Evolutionary conservation across 164 flowering plant genomes (phyloP).

Genomic region (Echeveria elegans): DNA sequence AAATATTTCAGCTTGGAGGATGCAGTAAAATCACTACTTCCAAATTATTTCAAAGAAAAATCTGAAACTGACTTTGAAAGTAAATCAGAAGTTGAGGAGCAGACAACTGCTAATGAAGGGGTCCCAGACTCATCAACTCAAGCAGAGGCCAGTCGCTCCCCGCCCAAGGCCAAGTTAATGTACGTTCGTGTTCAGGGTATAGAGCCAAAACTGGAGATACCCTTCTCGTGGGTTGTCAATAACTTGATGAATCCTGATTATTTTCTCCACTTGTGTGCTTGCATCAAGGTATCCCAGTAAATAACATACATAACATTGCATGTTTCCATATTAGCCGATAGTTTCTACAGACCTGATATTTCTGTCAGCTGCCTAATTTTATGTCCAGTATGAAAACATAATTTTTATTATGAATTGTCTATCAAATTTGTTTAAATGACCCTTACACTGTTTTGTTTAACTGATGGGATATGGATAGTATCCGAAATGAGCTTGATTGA

Average conservation of each 20-base stretch:
- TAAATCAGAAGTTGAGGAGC: conserved; percentile 20
- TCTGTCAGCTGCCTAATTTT: background rate
- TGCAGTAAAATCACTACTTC: conserved; percentile 58
- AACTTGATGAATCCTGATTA: conserved; percentile 80
- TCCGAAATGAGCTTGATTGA: background rate
- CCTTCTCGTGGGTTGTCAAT: conserved; percentile 83
- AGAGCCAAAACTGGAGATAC: conserved; percentile 72
- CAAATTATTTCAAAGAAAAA: conserved; percentile 41
- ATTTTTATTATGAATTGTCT: background rate
- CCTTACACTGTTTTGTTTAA: background rate
- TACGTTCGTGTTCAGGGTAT: conserved; percentile 89
- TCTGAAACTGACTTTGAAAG: conserved; percentile 21
- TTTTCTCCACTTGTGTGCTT: conserved; percentile 80
- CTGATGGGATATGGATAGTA: background rate
- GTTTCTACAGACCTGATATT: background rate
- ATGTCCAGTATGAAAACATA: background rate
- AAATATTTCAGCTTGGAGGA: conserved; percentile 56
- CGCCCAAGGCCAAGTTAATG: conserved; percentile 21
- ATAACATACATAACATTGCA: background rate
- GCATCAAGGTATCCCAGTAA: conserved; percentile 29
- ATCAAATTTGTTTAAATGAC: background rate
- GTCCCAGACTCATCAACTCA: background rate
- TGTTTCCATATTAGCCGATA: background rate
- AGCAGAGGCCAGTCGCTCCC: background rate
- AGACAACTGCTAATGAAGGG: conserved; percentile 1